A percentile compares a stretch with the other conserved stretches of the same genome.
Conservation (phyloP, 1,284 basidiomycete genomes). For the Moesziomyces sp. region DNA sequence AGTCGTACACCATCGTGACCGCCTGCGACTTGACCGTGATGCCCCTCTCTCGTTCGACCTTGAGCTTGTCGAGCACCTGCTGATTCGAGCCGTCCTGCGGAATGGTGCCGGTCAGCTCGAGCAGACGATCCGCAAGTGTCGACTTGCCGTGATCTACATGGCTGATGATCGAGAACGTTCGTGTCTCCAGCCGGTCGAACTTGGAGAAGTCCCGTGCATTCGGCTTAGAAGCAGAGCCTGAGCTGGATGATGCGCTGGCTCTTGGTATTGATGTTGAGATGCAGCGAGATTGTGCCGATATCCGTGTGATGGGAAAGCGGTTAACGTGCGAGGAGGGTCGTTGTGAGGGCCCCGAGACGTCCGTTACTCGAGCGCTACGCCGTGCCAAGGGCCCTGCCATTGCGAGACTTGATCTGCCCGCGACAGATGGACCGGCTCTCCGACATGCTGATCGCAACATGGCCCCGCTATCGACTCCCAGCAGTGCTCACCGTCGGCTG, state of each 20-base stretch:
- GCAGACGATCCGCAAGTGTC: constrained; percentile 65
- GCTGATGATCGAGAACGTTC: constrained; percentile 65
- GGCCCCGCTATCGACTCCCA: background rate
- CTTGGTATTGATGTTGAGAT: constrained; percentile 1
- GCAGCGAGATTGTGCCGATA: background rate
- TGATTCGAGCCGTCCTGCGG: constrained; percentile 58
- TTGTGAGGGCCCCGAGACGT: background rate
- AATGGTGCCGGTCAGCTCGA: constrained; percentile 66
- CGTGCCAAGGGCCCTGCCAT: too few relatives aligned
- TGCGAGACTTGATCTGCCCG: background rate
- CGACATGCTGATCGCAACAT: constrained; percentile 42
- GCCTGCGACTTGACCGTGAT: constrained; percentile 78
- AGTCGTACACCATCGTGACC: constrained; percentile 64
- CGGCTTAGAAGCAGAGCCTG: background rate
- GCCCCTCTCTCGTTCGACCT: constrained; percentile 93
- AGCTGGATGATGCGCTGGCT: background rate
- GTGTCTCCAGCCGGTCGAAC: constrained; percentile 55
- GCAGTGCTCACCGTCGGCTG: too few relatives aligned
- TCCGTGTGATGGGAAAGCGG: background rate
- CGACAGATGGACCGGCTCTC: constrained; percentile 1
- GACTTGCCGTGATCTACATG: constrained; percentile 68
- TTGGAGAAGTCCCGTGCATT: constrained; percentile 16
- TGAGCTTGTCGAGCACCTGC: constrained; percentile 72
- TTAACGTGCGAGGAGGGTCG: too few relatives aligned
- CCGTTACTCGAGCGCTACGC: background rate